Conservation (phyloP, 192 early-diverging fungal genomes). For the Chytriomyces confervae region DNA sequence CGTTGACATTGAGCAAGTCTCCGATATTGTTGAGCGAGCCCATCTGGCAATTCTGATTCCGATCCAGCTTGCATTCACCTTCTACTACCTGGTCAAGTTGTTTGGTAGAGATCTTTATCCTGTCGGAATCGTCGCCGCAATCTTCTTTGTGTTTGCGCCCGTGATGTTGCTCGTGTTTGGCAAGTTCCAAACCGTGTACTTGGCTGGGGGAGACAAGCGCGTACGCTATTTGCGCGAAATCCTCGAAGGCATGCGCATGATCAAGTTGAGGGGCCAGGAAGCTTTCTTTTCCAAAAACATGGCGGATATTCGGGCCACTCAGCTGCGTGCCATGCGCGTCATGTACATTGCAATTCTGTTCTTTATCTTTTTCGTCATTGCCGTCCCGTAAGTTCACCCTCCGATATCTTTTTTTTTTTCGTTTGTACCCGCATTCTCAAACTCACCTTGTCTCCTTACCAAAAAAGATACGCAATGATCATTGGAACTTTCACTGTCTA, state of each 20-base stretch:
- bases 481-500: constrained; percentile 22
- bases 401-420: neutral
- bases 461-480: constrained; percentile 16
- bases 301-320: neutral
- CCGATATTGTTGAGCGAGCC: constrained; percentile 6
- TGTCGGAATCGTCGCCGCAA: constrained; percentile 35
- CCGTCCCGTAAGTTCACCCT: neutral
- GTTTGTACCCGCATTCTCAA: neutral
- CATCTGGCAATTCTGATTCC: constrained; percentile 22
- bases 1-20: constrained; percentile 40
- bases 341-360: constrained; percentile 4
- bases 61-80: constrained; percentile 34
- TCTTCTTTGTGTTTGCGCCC: constrained; percentile 21
- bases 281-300: constrained; percentile 23
- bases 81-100: constrained; percentile 34
- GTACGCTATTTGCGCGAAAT: constrained; percentile 34
- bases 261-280: constrained; percentile 38
- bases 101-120: constrained; percentile 37
- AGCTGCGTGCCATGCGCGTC: neutral
- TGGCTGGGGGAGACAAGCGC: constrained; percentile 32
- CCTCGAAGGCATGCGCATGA: constrained; percentile 42
- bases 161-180: constrained; percentile 12
- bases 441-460: neutral
- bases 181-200: constrained; percentile 22
- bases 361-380: neutral